Percentiles rank a stretch among this genome's conserved stretches.
These are phyloP conservation scores for Krasilnikovozyma curviuscula DNA, from an alignment of 768 basidiomycete species.

Conservation along the genomic window DNA sequence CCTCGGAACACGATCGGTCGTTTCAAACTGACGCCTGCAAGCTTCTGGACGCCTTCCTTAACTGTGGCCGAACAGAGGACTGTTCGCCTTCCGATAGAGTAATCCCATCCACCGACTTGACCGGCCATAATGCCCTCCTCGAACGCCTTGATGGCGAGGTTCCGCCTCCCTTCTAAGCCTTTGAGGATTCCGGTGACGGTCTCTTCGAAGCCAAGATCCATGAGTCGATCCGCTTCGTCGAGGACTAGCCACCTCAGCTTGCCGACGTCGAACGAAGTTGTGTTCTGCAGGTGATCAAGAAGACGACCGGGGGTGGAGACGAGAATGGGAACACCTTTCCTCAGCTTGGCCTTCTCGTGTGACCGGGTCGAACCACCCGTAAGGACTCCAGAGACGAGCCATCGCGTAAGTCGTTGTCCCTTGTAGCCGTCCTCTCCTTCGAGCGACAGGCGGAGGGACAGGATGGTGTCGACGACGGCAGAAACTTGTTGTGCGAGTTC, in stretches of 20 bases:
- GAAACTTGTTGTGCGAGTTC: slow-evolving; percentile 94
- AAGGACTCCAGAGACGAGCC: slow-evolving; percentile 81
- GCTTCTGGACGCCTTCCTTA: slow-evolving; percentile 76
- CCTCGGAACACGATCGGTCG: slow-evolving; percentile 72
- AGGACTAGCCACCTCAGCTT: slow-evolving; percentile 91
- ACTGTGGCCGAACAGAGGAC: slow-evolving; percentile 95
- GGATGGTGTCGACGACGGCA: slow-evolving; percentile 68
- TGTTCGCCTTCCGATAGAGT: slow-evolving; percentile 43
- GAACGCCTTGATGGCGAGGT: slow-evolving; percentile 46
- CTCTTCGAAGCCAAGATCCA: slow-evolving; percentile 97
- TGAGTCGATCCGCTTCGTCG: slow-evolving; percentile 90
- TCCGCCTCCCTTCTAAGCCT: slow-evolving; percentile 62
- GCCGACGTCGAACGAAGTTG: slow-evolving; percentile 72
- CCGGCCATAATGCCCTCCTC: slow-evolving; percentile 23
- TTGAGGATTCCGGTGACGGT: slow-evolving; percentile 76
- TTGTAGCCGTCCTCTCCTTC: slow-evolving; percentile 22
- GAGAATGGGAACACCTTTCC: slow-evolving; percentile 86
- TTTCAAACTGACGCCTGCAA: slow-evolving; percentile 62
- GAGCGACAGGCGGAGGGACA: slow-evolving; percentile 45
- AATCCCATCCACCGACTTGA: slow-evolving; percentile 39
- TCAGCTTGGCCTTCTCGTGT: slow-evolving; percentile 85
- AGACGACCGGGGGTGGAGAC: slow-evolving; percentile 89
- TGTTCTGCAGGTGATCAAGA: slow-evolving; percentile 91
- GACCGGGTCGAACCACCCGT: slow-evolving; percentile 83
- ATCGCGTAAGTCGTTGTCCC: slow-evolving; percentile 36